Evolutionary conservation across 2,329 filamentous ascomycete species (phyloP).

Genomic region (Alternaria alternata): DNA sequence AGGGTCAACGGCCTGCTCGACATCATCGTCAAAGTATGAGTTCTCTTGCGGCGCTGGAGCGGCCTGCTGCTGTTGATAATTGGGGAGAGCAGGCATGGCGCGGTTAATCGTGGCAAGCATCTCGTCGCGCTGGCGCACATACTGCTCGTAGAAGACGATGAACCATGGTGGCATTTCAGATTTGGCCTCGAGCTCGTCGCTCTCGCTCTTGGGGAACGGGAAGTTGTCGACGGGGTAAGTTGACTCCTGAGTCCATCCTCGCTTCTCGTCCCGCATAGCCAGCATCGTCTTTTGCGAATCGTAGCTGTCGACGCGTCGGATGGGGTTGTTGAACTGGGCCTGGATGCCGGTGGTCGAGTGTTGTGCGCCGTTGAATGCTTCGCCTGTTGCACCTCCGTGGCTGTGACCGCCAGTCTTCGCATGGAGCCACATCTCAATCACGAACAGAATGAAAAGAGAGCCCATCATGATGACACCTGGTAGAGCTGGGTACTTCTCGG

Average conservation of each 20-base stretch:
- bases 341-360: conserved; percentile 32
- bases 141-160: conserved; percentile 69
- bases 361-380: conserved; percentile 38
- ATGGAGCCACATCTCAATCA: conserved; percentile 69
- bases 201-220: conserved; percentile 40
- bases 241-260: conserved; percentile 41
- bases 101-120: conserved; percentile 64
- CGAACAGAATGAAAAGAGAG: conserved; percentile 68
- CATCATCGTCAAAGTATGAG: conserved; percentile 50
- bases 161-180: conserved; percentile 68
- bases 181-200: conserved; percentile 38
- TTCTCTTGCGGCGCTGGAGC: conserved; percentile 29
- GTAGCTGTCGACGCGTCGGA: conserved; percentile 44
- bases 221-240: conserved; percentile 41
- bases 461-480: conserved; percentile 72
- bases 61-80: conserved; percentile 40
- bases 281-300: conserved; percentile 48
- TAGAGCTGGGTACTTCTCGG: conserved; percentile 66
- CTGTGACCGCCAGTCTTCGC: conserved; percentile 66
- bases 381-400: conserved; percentile 65
- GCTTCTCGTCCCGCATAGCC: conserved; percentile 45
- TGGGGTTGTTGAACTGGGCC: conserved; percentile 42
- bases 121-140: conserved; percentile 67
- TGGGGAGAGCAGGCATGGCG: conserved; percentile 42
- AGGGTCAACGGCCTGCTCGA: conserved; percentile 49